A percentile compares a stretch with the other conserved stretches of the same genome.
Conservation (phyloP, 2,329 filamentous ascomycete genomes). For the Nectriaceae sp. region DNA sequence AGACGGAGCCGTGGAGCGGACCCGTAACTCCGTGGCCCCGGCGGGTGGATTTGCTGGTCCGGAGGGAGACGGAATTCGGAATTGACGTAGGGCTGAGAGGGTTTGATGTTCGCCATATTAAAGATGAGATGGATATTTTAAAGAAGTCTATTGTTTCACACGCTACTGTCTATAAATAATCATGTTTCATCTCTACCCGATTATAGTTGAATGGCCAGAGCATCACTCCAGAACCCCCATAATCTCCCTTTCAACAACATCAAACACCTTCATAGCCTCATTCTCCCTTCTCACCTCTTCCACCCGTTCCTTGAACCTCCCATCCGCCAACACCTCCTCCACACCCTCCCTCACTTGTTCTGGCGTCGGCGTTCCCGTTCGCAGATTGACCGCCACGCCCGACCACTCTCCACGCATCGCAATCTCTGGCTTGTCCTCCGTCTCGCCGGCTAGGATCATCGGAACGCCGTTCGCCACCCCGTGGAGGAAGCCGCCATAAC, state of each 20-base stretch:
- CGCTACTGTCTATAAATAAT: too few species aligned
- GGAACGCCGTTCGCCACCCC: constrained; percentile 47
- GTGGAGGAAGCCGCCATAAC: constrained; percentile 50
- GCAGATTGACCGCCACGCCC: constrained; percentile 48
- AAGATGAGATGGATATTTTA: too few species aligned
- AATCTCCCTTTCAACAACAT: constrained; percentile 25
- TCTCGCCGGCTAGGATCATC: constrained; percentile 46
- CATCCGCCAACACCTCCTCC: constrained; percentile 31
- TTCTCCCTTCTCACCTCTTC: constrained; percentile 36
- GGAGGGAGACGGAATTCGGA: background rate
- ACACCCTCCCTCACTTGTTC: constrained; percentile 33
- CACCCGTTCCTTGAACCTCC: constrained; percentile 33
- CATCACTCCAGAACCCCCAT: constrained; percentile 5
- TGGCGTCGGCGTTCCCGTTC: constrained; percentile 33
- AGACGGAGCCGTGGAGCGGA: background rate
- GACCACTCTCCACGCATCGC: constrained; percentile 42
- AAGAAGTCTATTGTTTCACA: too few species aligned
- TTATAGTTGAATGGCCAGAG: too few species aligned
- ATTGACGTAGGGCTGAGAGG: too few species aligned
- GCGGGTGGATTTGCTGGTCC: background rate
- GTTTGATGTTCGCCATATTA: too few species aligned
- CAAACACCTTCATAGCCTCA: constrained; percentile 28
- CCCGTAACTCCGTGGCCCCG: background rate
- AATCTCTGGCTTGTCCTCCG: constrained; percentile 45
- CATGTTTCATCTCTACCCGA: too few species aligned